Evolutionary conservation across 1,139 yeast genomes (phyloP).

Genomic region (Kurtzmaniella quercitrusa): DNA sequence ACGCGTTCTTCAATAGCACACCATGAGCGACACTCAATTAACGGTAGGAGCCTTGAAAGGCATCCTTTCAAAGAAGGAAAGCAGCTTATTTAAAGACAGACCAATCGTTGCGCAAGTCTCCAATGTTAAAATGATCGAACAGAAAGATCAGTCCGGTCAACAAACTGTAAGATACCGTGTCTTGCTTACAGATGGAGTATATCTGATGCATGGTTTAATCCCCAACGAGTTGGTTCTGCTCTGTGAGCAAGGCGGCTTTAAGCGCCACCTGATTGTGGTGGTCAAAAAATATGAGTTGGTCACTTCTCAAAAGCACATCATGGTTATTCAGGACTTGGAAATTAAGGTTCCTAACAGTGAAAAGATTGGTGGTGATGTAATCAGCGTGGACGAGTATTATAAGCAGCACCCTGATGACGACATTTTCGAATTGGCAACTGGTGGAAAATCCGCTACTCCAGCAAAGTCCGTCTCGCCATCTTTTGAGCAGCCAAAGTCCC

Average conservation of each 20-base stretch:
- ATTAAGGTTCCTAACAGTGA: conserved; percentile 40
- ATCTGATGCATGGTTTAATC: conserved; percentile 60
- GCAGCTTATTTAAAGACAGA: conserved; percentile 17
- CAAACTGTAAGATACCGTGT: conserved; percentile 50
- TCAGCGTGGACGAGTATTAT: conserved; percentile 50
- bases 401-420: conserved; percentile 54
- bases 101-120: conserved; percentile 47
- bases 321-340: conserved; percentile 51
- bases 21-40: conserved; percentile 10
- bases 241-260: conserved; percentile 44
- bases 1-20: background rate
- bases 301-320: conserved; percentile 48
- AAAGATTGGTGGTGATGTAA: conserved; percentile 35
- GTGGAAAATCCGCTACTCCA: conserved; percentile 12
- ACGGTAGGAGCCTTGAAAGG: conserved; percentile 26
- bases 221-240: conserved; percentile 55
- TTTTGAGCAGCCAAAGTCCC: conserved; percentile 6
- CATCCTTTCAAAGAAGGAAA: conserved; percentile 21
- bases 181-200: conserved; percentile 62
- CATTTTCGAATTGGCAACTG: conserved; percentile 19
- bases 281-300: conserved; percentile 45
- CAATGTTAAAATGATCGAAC: conserved; percentile 35
- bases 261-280: conserved; percentile 29
- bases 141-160: conserved; percentile 31
- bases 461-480: conserved; percentile 11